Conservation (phyloP, 805 yeast species). For the Wickerhamiella australiensis region DNA sequence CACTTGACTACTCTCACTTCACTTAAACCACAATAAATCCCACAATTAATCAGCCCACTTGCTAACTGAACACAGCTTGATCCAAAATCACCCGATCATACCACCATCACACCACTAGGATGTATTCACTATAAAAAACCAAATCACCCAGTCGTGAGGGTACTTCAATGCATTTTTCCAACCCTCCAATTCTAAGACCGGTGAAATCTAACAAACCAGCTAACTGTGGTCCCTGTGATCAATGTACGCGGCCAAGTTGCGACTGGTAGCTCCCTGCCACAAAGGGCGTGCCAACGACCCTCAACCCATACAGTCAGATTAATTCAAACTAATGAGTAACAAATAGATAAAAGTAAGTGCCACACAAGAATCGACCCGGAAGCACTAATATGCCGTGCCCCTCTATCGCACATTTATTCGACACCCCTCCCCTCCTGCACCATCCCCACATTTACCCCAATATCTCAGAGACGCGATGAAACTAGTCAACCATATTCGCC, state of each 20-base stretch:
- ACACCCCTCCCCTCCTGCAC: not conserved
- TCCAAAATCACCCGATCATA: not conserved
- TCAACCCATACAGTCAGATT: no score
- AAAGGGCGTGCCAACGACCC: no score
- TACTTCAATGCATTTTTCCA: not conserved
- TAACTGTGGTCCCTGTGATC: not conserved
- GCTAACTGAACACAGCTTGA: not conserved
- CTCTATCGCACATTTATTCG: not conserved
- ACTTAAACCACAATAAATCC: no score
- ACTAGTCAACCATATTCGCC: not conserved
- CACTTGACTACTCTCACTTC: not conserved
- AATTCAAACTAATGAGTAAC: not conserved
- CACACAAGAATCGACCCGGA: no score
- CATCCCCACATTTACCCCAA: slow-evolving; percentile 12
- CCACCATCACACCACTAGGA: not conserved
- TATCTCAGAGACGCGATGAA: not conserved
- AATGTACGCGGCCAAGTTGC: not conserved
- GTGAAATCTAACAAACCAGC: not conserved
- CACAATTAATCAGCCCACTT: not conserved
- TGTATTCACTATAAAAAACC: not conserved
- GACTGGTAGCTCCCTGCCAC: not conserved
- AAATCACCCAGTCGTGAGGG: not conserved
- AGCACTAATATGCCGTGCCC: no score
- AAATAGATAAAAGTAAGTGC: not conserved
- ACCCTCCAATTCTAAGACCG: not conserved